Base-by-base conservation (phyloP, 2,329 filamentous ascomycete species). In the Ceratocystis alfenasii region DNA sequence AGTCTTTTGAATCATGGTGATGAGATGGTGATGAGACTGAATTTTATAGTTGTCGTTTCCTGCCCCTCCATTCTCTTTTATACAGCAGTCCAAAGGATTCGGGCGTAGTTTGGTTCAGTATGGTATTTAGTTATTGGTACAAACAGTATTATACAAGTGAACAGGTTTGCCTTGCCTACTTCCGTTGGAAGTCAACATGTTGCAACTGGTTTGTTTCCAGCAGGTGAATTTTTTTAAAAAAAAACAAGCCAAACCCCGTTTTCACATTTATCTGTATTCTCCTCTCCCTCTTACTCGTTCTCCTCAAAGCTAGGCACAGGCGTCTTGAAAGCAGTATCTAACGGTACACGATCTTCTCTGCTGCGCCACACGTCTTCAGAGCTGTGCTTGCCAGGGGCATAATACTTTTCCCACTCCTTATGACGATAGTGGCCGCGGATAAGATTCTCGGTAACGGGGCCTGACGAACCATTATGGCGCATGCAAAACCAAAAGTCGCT, bases 401-500 rank as follows among this genome's bases (percentile, higher is more conserved):
- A 65, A 74, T 90, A 87, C 74, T 85, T 87, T 48, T 82, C 82
- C 68, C 79, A 75, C 72, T 83, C 81, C 75, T 86, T 87, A 69
- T 82, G 79, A 69, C 83, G 79, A 76, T 92, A 90, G 75, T 87
- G 84, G 61, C 84, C 83, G 68, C 80, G 79, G 65, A 95, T 81
- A 70, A 81, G 79, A 64, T 79, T 81, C 68, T 82, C 84, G 70
- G 84, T 77, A 55, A 80, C 76, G 28, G 83, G 81, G 0, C 80
- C 75, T 72, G 85, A 85, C 1, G 81, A 81, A 71, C 87, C 86
- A 30, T 67, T 67, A 46, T 86, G 86, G 69, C 89, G 86, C 92
- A 97, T 96, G 80, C 94, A 99, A 78, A 96, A 93, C 89, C 92
- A 95, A 76, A 96, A 97, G 75, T 96, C 89, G 68, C 87, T 83